Percentiles rank a stretch among this genome's conserved stretches.
These are phyloP conservation scores for Backusella luteola DNA, from an alignment of 192 early-diverging fungal genomes.

Conservation along the genomic window DNA sequence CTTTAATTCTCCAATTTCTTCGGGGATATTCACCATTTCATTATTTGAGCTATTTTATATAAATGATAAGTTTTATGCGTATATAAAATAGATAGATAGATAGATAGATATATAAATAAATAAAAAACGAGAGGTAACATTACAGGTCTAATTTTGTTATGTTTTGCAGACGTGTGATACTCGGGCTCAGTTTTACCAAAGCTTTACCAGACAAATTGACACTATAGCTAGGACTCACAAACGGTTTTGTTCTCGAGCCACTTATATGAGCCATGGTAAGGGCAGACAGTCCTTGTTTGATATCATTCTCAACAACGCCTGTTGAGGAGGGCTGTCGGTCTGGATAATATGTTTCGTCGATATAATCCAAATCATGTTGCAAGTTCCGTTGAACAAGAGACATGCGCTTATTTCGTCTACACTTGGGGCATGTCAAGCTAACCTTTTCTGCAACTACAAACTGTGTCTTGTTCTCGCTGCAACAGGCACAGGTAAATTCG, in stretches of 20 bases:
- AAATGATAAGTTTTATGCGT: not conserved
- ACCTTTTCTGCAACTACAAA: not conserved
- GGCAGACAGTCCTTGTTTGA: constrained; percentile 14
- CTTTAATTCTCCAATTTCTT: constrained; percentile 70
- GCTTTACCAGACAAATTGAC: constrained; percentile 58
- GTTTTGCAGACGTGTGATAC: constrained; percentile 60
- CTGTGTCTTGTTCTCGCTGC: not conserved
- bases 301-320: constrained; percentile 6
- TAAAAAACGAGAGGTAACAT: constrained; percentile 18
- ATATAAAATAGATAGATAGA: not conserved
- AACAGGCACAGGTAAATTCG: constrained; percentile 14
- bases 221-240: not conserved
- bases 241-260: not conserved
- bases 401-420: constrained; percentile 16
- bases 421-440: not conserved
- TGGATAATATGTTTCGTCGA: constrained; percentile 36
- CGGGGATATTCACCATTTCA: constrained; percentile 59
- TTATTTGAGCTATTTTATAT: constrained; percentile 66
- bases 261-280: constrained; percentile 16
- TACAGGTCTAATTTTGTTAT: constrained; percentile 75
- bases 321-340: not conserved
- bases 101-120: not conserved
- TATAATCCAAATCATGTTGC: constrained; percentile 29
- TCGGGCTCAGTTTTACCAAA: constrained; percentile 61
- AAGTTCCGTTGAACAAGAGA: constrained; percentile 20